Percentiles rank a stretch among this genome's conserved stretches.
Conservation (phyloP, 345 rosid genomes). For the Trapa incisa region DNA sequence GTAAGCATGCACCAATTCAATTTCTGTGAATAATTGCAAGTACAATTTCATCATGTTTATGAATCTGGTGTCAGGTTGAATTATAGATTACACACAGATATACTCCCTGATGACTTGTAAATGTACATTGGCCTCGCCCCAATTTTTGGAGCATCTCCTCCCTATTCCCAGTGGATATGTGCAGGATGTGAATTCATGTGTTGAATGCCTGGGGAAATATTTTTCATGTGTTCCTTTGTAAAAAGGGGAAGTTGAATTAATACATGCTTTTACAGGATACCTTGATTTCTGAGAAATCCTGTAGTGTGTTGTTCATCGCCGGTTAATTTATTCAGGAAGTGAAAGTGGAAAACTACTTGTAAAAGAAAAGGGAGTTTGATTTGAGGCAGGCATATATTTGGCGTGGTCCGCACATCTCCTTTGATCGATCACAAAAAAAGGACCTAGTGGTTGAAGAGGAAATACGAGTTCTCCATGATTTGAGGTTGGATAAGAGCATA, state of each 20-base stretch:
- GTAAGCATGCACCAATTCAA: conserved; percentile 19
- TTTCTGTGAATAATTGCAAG: conserved; percentile 28
- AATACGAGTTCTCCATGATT: background rate
- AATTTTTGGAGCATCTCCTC: conserved; percentile 79
- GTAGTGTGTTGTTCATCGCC: background rate
- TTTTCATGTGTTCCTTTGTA: no score
- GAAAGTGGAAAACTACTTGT: no score
- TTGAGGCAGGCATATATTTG: conserved; percentile 57
- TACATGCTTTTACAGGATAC: background rate
- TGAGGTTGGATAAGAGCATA: background rate
- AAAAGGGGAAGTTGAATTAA: no score
- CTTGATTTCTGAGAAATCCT: background rate
- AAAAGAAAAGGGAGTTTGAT: no score
- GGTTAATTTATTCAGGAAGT: no score
- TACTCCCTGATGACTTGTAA: conserved; percentile 77
- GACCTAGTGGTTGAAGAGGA: conserved; percentile 87
- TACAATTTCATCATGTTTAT: conserved; percentile 79
- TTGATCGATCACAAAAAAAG: conserved; percentile 72
- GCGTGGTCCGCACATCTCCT: conserved; percentile 83
- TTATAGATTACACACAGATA: conserved; percentile 57
- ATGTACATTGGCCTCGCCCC: conserved; percentile 97
- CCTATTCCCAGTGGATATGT: conserved; percentile 88
- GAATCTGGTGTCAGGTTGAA: conserved; percentile 88
- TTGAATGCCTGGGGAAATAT: background rate
- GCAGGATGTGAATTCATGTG: conserved; percentile 41